Conservation (phyloP, 2,329 filamentous ascomycete genomes). For the Hawksworthiomyces lignivorus region DNA sequence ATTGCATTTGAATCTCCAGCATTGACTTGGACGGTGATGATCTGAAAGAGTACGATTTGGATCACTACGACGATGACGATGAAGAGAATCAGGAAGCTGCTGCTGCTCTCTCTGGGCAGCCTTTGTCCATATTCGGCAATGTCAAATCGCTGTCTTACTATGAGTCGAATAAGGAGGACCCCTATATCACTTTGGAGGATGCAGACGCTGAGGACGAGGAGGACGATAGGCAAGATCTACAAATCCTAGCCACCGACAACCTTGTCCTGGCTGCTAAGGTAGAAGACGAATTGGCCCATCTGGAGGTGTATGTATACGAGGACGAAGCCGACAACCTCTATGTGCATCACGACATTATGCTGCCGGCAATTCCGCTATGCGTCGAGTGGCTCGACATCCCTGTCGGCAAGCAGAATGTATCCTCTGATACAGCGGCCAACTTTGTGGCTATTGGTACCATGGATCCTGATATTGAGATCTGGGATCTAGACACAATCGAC, state of each 20-base stretch:
- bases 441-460: constrained; percentile 94
- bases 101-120: constrained; percentile 39
- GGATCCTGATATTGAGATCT: constrained; percentile 97
- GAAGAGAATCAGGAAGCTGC: constrained; percentile 51
- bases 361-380: constrained; percentile 90
- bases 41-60: constrained; percentile 90
- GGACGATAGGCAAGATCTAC: constrained; percentile 86
- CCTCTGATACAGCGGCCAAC: constrained; percentile 66
- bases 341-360: constrained; percentile 98
- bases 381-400: constrained; percentile 93
- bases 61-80: constrained; percentile 86
- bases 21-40: constrained; percentile 66
- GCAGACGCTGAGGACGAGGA: constrained; percentile 61
- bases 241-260: constrained; percentile 89
- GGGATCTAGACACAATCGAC: constrained; percentile 93
- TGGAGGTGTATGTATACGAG: constrained; percentile 97
- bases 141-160: constrained; percentile 91
- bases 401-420: constrained; percentile 61
- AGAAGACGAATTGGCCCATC: constrained; percentile 91
- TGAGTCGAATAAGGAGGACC: constrained; percentile 87
- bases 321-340: constrained; percentile 94
- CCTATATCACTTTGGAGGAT: constrained; percentile 84
- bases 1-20: constrained; percentile 27
- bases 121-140: constrained; percentile 91
- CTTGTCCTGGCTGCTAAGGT: constrained; percentile 86